Evolutionary conservation across 805 yeast species (phyloP), one percentile per base, ranked within the genome.

Genomic region (Clavispora phyllophila): DNA sequence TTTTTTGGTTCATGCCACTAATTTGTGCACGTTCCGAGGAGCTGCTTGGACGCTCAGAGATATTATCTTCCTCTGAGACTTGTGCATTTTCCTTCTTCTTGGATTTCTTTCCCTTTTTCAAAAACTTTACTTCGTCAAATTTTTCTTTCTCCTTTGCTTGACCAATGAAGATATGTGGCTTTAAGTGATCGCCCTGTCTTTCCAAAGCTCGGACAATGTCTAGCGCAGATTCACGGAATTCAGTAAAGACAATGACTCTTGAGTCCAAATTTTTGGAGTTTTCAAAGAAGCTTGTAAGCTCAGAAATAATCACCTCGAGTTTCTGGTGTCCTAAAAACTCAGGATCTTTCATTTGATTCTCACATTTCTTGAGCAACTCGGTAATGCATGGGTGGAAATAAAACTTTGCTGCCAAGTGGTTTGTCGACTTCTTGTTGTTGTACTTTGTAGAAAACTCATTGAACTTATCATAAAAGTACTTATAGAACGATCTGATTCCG

Each of bases 151-250:
- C 90, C 47, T 76, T 78, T 0, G 96, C 76, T 58, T 93, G 99
- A 0, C 99, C 99, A 48, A 93, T 87, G 58, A 93, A 93, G 19
- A 91, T 79, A 58, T 87, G 96, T 0, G 98, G 87, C 39, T 76
- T 75, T 18, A 78, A 63, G 17, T 42, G 31, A 6, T 42, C 45
- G 6, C 38, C 39, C 14, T 47, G 36, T 4, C 42, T 62, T 49
- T 84, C 91, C 37, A 81, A 63, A 41, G 73, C 75, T 49, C 79
- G 81, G 1, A 87, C 87, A 36, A 93, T 84, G 48, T 90, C 97
- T 32, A 87, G 65, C 0, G 98, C 99, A 4, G 96, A 84, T 49
- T 87, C 95, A 58, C 99, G 75, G 46, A 79, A 76, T 58, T 90
- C 96, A 0, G 96, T 85, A 61, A 93, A 93, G 0, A 93, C 74